Base-by-base conservation (phyloP, 495 filamentous ascomycete genomes). In the Haplographium delicatum region DNA sequence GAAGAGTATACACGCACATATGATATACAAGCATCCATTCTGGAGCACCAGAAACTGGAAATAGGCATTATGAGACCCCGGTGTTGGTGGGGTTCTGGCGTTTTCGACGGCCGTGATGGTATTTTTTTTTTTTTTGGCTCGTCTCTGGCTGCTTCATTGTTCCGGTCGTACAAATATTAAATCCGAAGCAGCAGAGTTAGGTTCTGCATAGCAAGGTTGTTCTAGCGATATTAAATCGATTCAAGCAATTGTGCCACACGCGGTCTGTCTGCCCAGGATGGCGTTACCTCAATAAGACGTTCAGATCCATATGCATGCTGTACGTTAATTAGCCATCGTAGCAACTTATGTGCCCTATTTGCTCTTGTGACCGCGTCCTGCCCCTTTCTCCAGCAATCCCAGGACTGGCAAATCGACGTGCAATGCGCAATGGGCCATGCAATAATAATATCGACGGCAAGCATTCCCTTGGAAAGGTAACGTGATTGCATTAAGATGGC, bases 121-220 rank as follows among this genome's bases (percentile, higher is more conserved):
- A 42, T 4, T 16, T 26, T 26, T 25, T 10, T 37, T 35, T 37
- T 16, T 40, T 38, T 37, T 39, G 11, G 16, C 20, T 30, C 6
- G 15, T 16, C 10, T 8, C 11, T 30, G 24, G 24, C 13, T 19
- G 24, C 4, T 24, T 19, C 7, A n/a, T n/a, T 28, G 25, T 44
- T 33, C 24, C 26, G 19, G 39, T 23, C 5, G 19, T 13, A 23
- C 4, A 26, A 24, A 24, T 11, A 24, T 20, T 7, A 23, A 15
- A n/a, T 28, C 11, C 25, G 4, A 20, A 13, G 42, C 13, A 16
- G 22, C 22, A n/a, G 19, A 15, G 26, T 44, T 6, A 25, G 11
- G 30, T 39, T 6, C 30, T 53, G 55, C 50, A 58, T 50, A 58
- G 50, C 40, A 53, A 30, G 28, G 51, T 27, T 16, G 22, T 48